Evolutionary conservation across 345 rosid genomes (phyloP).

Genomic region (Euclidium syriacum): DNA sequence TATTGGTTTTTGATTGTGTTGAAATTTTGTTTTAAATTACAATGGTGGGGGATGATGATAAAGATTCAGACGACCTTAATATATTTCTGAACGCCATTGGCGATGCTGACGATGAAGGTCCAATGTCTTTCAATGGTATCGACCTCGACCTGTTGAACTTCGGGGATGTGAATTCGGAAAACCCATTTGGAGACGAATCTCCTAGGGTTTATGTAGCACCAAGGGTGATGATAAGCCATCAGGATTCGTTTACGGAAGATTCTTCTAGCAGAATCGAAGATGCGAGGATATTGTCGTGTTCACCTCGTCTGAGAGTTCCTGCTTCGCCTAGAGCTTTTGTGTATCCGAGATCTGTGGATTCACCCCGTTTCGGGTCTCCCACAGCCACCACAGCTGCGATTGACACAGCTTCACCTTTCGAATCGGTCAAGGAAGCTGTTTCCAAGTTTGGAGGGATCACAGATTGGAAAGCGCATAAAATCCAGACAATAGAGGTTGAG

Average conservation of each 20-base stretch:
- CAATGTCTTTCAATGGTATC: not conserved
- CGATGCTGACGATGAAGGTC: not conserved
- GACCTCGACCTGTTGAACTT: not conserved
- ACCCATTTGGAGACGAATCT: slow-evolving; percentile 22
- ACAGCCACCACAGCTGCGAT: slow-evolving; percentile 17
- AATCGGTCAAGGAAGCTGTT: slow-evolving; percentile 89
- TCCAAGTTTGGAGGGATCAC: slow-evolving; percentile 94
- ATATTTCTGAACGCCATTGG: slow-evolving; percentile 29
- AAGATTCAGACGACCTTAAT: slow-evolving; percentile 24
- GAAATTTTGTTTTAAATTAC: too few relatives aligned
- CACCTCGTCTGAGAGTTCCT: slow-evolving; percentile 28
- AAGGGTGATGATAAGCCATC: slow-evolving; percentile 30
- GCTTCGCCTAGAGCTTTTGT: slow-evolving; percentile 31
- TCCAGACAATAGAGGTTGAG: slow-evolving; percentile 76
- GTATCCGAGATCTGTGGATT: slow-evolving; percentile 26
- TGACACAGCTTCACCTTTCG: slow-evolving; percentile 84
- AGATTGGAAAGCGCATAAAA: slow-evolving; percentile 93
- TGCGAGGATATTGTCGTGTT: slow-evolving; percentile 16
- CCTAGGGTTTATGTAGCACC: slow-evolving; percentile 28
- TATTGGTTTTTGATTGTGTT: not conserved
- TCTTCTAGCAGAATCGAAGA: slow-evolving; percentile 30
- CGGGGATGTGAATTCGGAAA: slow-evolving; percentile 3
- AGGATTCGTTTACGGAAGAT: slow-evolving; percentile 27
- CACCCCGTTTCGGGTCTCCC: slow-evolving; percentile 29
- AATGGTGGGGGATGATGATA: slow-evolving; percentile 14